phyloP scores from a whole-genome alignment of 345 rosid species.

The Eutrema heterophyllum region DNA sequence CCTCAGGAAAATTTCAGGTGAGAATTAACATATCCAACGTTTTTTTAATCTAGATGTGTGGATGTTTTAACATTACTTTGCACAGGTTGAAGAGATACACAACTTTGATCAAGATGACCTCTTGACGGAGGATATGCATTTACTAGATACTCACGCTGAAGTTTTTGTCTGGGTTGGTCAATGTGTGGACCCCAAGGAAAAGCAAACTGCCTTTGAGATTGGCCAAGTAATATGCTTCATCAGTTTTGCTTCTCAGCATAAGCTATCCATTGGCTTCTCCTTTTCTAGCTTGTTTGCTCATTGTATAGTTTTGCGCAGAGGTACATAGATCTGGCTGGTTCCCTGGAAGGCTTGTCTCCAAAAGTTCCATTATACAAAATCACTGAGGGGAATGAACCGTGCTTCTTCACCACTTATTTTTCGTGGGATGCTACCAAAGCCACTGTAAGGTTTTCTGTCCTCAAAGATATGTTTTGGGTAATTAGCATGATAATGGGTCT shows the following conservation, averaged over 20 bases:
- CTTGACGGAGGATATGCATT: conserved; percentile 83
- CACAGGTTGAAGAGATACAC: conserved; percentile 91
- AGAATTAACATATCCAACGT: conserved; percentile 32
- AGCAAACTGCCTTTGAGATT: conserved; percentile 83
- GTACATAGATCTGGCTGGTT: conserved; percentile 71
- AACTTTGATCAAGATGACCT: conserved; percentile 94
- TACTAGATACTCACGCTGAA: conserved; percentile 93
- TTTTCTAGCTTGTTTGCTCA: conserved; percentile 22
- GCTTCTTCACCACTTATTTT: conserved; percentile 85
- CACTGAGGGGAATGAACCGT: conserved; percentile 94
- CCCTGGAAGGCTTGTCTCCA: conserved; percentile 77
- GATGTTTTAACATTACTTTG: conserved; percentile 24
- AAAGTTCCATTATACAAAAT: conserved; percentile 87
- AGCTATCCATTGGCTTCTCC: neutral
- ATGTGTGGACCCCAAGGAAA: conserved; percentile 73
- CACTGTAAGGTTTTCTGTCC: conserved; percentile 42
- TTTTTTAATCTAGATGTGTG: conserved; percentile 1
- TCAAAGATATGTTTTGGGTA: neutral
- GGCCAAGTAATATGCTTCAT: conserved; percentile 66
- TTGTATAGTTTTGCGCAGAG: conserved; percentile 47
- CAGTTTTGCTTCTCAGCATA: conserved; percentile 1
- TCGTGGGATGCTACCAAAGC: conserved; percentile 89
- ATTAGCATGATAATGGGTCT: neutral
- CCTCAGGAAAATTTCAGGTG: conserved; percentile 92
- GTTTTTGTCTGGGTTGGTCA: conserved; percentile 99